A percentile compares a stretch with the other conserved stretches of the same genome.
These are phyloP conservation scores for Coemansia sp. DNA, from an alignment of 371 early-diverging fungal species.

Conservation along the genomic window DNA sequence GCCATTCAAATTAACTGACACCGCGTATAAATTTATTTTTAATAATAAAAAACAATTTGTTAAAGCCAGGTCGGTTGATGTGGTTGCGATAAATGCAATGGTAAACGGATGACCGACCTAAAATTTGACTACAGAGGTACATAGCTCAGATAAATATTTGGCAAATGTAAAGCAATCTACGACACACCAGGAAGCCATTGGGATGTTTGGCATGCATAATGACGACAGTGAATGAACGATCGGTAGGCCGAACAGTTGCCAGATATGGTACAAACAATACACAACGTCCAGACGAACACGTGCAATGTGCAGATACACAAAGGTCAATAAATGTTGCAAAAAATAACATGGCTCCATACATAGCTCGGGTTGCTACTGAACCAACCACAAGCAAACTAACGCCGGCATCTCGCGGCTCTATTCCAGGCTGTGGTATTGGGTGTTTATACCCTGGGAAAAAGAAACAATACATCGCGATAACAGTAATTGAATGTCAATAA, in stretches of 20 bases:
- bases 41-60: no score
- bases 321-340: background rate
- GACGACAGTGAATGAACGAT: conserved; percentile 1
- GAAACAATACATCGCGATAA: background rate
- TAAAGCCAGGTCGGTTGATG: background rate
- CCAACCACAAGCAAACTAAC: no score
- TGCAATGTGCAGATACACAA: conserved; percentile 1
- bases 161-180: background rate
- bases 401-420: background rate
- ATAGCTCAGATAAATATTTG: background rate
- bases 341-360: no score
- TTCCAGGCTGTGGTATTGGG: background rate
- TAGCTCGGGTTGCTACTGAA: no score
- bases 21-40: no score
- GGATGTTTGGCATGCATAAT: background rate
- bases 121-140: background rate
- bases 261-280: background rate
- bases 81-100: background rate
- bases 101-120: background rate
- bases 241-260: conserved; percentile 6
- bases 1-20: no score
- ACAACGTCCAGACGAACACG: background rate
- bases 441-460: background rate
- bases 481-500: background rate
- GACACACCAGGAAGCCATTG: background rate